These are phyloP conservation scores for Lactifluus piperatus DNA, from an alignment of 768 basidiomycete genomes.

Conservation along the genomic window DNA sequence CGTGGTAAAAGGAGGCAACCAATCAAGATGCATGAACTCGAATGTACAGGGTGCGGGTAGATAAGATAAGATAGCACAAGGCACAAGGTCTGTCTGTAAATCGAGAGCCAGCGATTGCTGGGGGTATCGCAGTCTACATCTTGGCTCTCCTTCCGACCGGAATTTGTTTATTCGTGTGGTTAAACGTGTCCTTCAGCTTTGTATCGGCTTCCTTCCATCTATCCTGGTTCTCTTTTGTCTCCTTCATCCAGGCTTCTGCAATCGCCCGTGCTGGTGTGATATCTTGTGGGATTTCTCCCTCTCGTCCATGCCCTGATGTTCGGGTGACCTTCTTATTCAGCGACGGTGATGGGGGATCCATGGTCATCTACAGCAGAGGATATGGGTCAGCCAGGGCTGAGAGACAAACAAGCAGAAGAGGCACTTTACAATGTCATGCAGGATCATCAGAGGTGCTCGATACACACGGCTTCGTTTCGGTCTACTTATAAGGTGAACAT, in stretches of 20 bases:
- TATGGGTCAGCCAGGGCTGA: not conserved
- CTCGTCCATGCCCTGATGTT: constrained; percentile 12
- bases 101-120: constrained; percentile 3
- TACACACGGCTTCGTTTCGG: constrained; percentile 8
- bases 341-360: constrained; percentile 21
- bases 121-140: constrained; percentile 18
- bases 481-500: constrained; percentile 19
- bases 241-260: constrained; percentile 58
- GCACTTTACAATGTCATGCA: constrained; percentile 12
- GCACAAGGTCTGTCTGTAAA: not conserved
- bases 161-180: constrained; percentile 42
- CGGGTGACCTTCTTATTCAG: constrained; percentile 16
- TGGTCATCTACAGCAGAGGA: constrained; percentile 18
- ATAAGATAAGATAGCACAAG: constrained; percentile 26
- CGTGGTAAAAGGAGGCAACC: constrained; percentile 14
- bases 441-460: constrained; percentile 13
- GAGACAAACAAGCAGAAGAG: not conserved
- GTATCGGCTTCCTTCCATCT: constrained; percentile 51
- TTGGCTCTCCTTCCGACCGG: constrained; percentile 15
- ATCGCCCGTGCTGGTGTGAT: constrained; percentile 52
- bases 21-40: constrained; percentile 10
- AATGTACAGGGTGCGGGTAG: constrained; percentile 17
- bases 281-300: constrained; percentile 9
- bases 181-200: constrained; percentile 39
- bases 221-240: constrained; percentile 50